Conservation (phyloP, 345 rosid genomes). For the Microthlaspi erraticum region DNA sequence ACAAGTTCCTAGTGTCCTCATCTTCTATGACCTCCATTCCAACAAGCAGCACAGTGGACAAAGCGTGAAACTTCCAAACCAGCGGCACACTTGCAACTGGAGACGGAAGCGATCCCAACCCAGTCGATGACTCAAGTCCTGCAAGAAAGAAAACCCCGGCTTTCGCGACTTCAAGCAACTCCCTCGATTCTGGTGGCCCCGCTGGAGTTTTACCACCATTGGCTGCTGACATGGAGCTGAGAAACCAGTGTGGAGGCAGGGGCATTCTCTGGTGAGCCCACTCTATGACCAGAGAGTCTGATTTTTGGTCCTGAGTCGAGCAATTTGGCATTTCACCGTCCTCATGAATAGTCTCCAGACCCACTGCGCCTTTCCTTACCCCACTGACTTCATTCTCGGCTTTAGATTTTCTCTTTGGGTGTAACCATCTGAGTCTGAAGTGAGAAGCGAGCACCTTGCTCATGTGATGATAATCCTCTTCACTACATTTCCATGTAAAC, state of each 20-base stretch:
- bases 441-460: slow-evolving; percentile 66
- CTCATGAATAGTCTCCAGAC: slow-evolving; percentile 82
- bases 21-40: slow-evolving; percentile 86
- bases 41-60: slow-evolving; percentile 66
- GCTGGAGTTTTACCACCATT: slow-evolving; percentile 46
- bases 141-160: slow-evolving; percentile 81
- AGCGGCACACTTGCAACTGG: slow-evolving; percentile 64
- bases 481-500: slow-evolving; percentile 52
- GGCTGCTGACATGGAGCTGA: slow-evolving; percentile 74
- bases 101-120: slow-evolving; percentile 49
- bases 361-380: slow-evolving; percentile 41
- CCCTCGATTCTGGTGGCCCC: slow-evolving; percentile 44
- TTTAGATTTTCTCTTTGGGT: slow-evolving; percentile 60
- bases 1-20: slow-evolving; percentile 62
- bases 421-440: slow-evolving; percentile 72
- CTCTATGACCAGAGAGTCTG: slow-evolving; percentile 52
- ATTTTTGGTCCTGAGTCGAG: slow-evolving; percentile 42
- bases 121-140: slow-evolving; percentile 72
- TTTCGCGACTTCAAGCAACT: slow-evolving; percentile 60
- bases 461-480: slow-evolving; percentile 57
- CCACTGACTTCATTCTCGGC: slow-evolving; percentile 38
- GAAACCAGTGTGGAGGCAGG: slow-evolving; percentile 88
- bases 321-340: slow-evolving; percentile 55
- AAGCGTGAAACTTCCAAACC: slow-evolving; percentile 87
- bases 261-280: slow-evolving; percentile 92